Base-by-base conservation (phyloP, 345 rosid genomes). In the Hirschfeldia incana region DNA sequence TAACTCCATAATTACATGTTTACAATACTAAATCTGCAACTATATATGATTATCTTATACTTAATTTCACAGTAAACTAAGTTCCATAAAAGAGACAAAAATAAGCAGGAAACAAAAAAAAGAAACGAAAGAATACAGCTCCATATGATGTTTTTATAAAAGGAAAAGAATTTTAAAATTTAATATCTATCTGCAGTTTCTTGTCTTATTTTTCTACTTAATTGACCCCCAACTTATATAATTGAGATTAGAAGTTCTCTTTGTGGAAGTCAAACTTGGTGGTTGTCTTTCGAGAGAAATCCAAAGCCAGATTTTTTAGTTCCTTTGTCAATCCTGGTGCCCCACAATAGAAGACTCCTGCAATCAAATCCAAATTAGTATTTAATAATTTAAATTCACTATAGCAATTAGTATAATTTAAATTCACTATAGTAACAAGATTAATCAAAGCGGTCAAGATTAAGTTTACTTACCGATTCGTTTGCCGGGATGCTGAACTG, bases 341-440 rank as follows among this genome's bases (percentile, higher is more conserved):
- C 76, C 97, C 98, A 77, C 97, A 94, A 64, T 94, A 92, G 85
- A 94, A 94, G 32, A 94, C 97, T 63, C 98, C 97, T 94, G 92
- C 90, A 76, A 57, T 13, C 65, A 65, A 69, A n/a, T 53, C 39
- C 29, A 30, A 5, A 64, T 70, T 65, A 75, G 34, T 60, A 61
- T 60, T 6, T 17, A 51, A 6, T 15, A 21, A 16, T 27, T 12
- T 6, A 53, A 34, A 55, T 11, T 5, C 44, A 71, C 9, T 15
- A 65, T 15, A 65, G 17, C 12, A 61, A 3, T 17, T 65, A 55
- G 39, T 12, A 29, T 59, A 28, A 8, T 5, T n/a, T n/a, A n/a
- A n/a, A n/a, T n/a, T n/a, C 16, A 27, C 32, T n/a, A 12, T 39
- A 8, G 46, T 2, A 8, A 53, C 7, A 28, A 33, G 9, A 65